Evolutionary conservation across 495 filamentous ascomycete genomes (phyloP).

Genomic region (Terfezia boudieri): DNA sequence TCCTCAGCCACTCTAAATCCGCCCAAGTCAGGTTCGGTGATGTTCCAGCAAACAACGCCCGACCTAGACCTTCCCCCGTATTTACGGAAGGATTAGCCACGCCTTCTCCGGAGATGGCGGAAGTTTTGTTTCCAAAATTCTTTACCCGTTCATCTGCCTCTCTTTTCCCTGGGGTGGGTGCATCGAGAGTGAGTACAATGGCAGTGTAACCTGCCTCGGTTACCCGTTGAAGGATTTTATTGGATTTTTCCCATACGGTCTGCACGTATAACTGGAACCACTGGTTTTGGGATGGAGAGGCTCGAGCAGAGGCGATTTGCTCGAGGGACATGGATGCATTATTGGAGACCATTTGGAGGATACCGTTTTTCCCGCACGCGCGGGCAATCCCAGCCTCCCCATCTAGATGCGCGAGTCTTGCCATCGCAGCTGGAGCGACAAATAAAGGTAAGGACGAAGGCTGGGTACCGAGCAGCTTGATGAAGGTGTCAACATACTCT

Average conservation of each 20-base stretch:
- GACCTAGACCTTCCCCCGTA: slow-evolving; percentile 30
- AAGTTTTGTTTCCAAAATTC: slow-evolving; percentile 25
- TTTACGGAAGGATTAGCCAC: not conserved
- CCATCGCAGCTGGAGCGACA: slow-evolving; percentile 75
- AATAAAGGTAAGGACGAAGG: slow-evolving; percentile 53
- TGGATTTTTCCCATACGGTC: slow-evolving; percentile 55
- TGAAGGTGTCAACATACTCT: slow-evolving; percentile 27
- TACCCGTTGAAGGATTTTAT: slow-evolving; percentile 57
- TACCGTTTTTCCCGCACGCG: slow-evolving; percentile 52
- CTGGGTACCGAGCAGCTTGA: slow-evolving; percentile 35
- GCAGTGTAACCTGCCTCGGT: slow-evolving; percentile 51
- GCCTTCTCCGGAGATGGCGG: slow-evolving; percentile 24
- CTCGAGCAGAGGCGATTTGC: slow-evolving; percentile 48
- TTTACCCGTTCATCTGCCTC: slow-evolving; percentile 61
- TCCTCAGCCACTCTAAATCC: slow-evolving; percentile 47
- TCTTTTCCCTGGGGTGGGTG: slow-evolving; percentile 73
- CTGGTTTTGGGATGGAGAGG: slow-evolving; percentile 47
- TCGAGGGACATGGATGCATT: slow-evolving; percentile 84
- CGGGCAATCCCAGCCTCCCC: slow-evolving; percentile 73
- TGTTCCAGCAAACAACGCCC: slow-evolving; percentile 51
- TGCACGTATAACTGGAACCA: slow-evolving; percentile 92
- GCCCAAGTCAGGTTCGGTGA: slow-evolving; percentile 70
- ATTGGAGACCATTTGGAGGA: slow-evolving; percentile 67
- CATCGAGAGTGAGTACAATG: slow-evolving; percentile 76
- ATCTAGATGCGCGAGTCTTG: slow-evolving; percentile 63